Conservation (phyloP, 2,329 filamentous ascomycete species). For the Botrytis hyacinthi region DNA sequence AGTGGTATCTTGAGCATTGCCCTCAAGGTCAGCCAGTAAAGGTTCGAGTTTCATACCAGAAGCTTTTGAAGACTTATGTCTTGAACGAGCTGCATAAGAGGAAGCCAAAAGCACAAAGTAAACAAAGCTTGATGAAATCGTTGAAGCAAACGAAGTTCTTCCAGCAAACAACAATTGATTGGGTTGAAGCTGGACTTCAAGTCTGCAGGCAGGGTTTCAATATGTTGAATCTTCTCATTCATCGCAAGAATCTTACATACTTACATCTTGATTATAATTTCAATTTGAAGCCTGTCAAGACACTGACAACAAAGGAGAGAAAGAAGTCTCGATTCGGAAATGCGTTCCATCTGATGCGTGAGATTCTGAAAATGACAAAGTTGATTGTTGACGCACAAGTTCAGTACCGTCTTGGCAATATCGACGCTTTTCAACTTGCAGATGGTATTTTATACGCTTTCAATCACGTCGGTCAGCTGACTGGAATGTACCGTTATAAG, state of each 20-base stretch:
- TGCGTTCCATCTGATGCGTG: slow-evolving; percentile 97
- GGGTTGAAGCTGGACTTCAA: slow-evolving; percentile 97
- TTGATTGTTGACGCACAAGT: slow-evolving; percentile 98
- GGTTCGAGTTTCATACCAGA: slow-evolving; percentile 96
- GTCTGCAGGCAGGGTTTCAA: slow-evolving; percentile 98
- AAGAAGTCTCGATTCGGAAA: slow-evolving; percentile 99
- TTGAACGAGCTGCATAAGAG: slow-evolving; percentile 96
- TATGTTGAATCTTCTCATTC: slow-evolving; percentile 96
- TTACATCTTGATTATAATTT: slow-evolving; percentile 99
- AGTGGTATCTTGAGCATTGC: slow-evolving; percentile 97
- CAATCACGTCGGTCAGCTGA: slow-evolving; percentile 97
- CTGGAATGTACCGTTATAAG: slow-evolving; percentile 99
- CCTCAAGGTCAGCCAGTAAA: slow-evolving; percentile 91
- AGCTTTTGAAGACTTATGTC: slow-evolving; percentile 92
- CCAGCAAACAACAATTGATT: slow-evolving; percentile 98
- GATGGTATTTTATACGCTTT: slow-evolving; percentile 99
- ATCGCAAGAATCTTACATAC: slow-evolving; percentile 97
- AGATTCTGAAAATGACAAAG: slow-evolving; percentile 93
- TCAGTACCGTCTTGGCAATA: slow-evolving; percentile 94
- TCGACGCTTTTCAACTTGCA: slow-evolving; percentile 96
- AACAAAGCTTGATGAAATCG: slow-evolving; percentile 84
- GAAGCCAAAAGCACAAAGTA: slow-evolving; percentile 91
- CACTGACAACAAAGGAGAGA: slow-evolving; percentile 94
- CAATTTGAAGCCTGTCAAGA: slow-evolving; percentile 98
- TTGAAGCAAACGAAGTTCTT: slow-evolving; percentile 98